phyloP scores from a whole-genome alignment of 2,329 filamentous ascomycete species.

The Hypoxylon rubiginosum region DNA sequence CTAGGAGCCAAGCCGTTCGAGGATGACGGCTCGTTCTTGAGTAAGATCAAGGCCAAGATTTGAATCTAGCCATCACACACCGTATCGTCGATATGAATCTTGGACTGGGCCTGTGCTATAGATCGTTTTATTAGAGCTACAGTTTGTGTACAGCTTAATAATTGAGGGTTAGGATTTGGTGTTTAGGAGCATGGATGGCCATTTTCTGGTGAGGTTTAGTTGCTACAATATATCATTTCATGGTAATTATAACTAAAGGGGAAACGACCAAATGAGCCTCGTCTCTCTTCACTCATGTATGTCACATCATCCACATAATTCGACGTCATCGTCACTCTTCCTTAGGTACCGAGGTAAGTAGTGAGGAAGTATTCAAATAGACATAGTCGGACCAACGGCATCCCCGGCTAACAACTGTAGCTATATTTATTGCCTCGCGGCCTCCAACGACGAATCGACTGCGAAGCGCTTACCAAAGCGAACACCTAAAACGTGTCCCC shows the following conservation, averaged over 20 bases:
- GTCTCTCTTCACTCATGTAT: neutral
- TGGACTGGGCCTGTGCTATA: neutral
- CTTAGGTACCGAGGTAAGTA: constrained; percentile 1
- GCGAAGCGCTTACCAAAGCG: constrained; percentile 1
- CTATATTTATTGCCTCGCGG: neutral
- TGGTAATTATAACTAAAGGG: neutral
- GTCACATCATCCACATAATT: neutral
- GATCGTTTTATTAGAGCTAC: neutral
- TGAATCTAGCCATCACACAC: neutral
- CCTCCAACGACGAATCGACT: neutral
- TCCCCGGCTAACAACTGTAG: constrained; percentile 9
- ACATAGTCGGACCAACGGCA: constrained; percentile 28
- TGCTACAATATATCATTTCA: neutral
- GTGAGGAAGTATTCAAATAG: neutral
- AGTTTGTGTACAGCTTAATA: neutral
- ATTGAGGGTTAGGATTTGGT: neutral
- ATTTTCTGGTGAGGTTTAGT: neutral
- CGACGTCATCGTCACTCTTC: neutral
- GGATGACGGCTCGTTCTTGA: constrained; percentile 48
- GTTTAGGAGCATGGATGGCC: neutral
- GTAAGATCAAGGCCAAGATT: constrained; percentile 35
- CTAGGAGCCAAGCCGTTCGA: constrained; percentile 62
- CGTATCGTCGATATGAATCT: neutral
- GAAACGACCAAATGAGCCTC: neutral
- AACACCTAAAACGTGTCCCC: neutral